Base-by-base conservation (phyloP, 2,329 filamentous ascomycete species). In the Xylaria sp. region DNA sequence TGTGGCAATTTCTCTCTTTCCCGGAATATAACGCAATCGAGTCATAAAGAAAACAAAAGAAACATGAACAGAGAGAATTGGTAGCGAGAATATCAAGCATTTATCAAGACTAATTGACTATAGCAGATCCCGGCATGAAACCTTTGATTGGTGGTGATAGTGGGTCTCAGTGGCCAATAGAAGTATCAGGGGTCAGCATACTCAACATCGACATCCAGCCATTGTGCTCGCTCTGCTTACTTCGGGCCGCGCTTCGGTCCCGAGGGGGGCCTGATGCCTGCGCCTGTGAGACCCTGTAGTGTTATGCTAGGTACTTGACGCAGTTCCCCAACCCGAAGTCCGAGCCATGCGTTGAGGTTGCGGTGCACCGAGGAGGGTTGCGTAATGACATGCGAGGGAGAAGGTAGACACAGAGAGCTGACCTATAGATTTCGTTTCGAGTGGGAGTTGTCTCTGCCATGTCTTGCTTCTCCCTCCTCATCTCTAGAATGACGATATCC, bases 291-390 rank as follows among this genome's bases (percentile, higher is more conserved):
- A 40, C 54, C 13, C 17, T 42, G 54, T 23, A 17, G 10, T 23
- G 54, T 13, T 36, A 54, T 67, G 54, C 28, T 28, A 33, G 7
- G 33, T 10, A 48, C 42, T 33, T 33, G 40, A 33, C 69, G 66
- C 66, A 71, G 23, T 68, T 65, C 69, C 66, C 69, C 69, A 71
- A 66, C 53, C 49, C 49, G 49, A 17, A 57, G 53, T 66, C 63
- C 69, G 66, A 63, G 28, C 57, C 59, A 53, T 48, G 48, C 15
- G n/a, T 46, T 40, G 13, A 13, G 13, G 6, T n/a, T n/a, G 6
- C 17, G 31, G 15, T 23, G 20, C 60, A 11, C 44, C 40, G 31
- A 36, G 26, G 26, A 23, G 33, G 49, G 38, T 38, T 69, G 63
- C 63, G 63, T 69, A 59, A 66, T 63, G 20, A 38, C 10, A 44